Conservation (phyloP, 2,329 filamentous ascomycete genomes). For the Orbilia quercus region DNA sequence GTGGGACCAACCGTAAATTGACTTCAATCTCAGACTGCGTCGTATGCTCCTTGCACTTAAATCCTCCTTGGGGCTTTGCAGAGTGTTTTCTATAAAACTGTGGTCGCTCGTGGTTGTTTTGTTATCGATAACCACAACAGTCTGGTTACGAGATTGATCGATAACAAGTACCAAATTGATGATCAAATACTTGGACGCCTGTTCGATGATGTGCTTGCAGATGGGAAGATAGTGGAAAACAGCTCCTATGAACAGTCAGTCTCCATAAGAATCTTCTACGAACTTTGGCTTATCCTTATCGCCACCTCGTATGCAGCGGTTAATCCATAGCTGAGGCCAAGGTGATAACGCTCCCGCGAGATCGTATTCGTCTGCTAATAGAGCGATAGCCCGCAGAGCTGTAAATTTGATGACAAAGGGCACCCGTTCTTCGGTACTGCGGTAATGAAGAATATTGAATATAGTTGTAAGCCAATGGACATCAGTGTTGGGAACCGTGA, state of each 20-base stretch:
- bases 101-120: too few relatives aligned
- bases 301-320: background rate
- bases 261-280: background rate
- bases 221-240: constrained; percentile 1
- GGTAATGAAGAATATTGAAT: constrained; percentile 39
- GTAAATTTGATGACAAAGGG: constrained; percentile 12
- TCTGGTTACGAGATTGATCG: too few relatives aligned
- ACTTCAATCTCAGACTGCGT: too few relatives aligned
- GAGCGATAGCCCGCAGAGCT: constrained; percentile 2
- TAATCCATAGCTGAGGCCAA: constrained; percentile 33
- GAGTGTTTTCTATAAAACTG: too few relatives aligned
- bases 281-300: background rate
- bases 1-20: too few relatives aligned
- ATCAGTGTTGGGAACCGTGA: background rate
- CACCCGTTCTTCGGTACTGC: background rate
- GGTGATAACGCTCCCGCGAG: constrained; percentile 15
- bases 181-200: constrained; percentile 5
- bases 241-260: constrained; percentile 23
- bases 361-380: constrained; percentile 30
- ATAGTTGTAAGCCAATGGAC: background rate
- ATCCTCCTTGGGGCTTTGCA: too few relatives aligned
- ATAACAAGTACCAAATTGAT: background rate
- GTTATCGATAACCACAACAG: too few relatives aligned
- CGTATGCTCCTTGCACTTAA: too few relatives aligned
- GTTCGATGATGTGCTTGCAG: background rate